A percentile compares a stretch with the other conserved stretches of the same genome.
These are phyloP conservation scores for Tylopilus cervinicoccineus DNA, from an alignment of 768 basidiomycete genomes.

Conservation along the genomic window DNA sequence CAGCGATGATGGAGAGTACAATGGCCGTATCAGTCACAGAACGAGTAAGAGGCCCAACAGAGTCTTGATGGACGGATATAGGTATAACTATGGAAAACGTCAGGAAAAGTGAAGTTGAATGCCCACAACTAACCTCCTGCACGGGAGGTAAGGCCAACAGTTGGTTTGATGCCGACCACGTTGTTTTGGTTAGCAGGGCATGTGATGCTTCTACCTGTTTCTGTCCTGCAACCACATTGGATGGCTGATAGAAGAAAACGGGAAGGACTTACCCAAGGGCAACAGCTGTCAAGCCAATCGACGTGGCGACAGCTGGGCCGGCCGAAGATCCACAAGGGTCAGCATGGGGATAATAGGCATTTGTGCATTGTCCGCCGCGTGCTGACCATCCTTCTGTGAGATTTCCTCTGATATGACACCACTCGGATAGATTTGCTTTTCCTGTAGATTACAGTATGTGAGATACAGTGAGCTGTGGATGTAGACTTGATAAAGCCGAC, in stretches of 20 bases:
- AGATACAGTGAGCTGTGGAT: neutral
- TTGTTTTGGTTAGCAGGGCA: conserved; percentile 52
- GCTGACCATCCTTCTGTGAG: conserved; percentile 56
- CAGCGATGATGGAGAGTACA: conserved; percentile 54
- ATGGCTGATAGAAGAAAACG: too few species aligned
- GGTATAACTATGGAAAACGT: conserved; percentile 43
- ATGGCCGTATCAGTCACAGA: conserved; percentile 52
- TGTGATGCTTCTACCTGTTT: conserved; percentile 53
- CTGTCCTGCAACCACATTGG: conserved; percentile 28
- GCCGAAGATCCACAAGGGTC: conserved; percentile 58
- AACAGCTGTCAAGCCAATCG: conserved; percentile 45
- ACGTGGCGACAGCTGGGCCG: too few species aligned
- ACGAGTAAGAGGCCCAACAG: conserved; percentile 54
- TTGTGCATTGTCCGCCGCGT: conserved; percentile 47
- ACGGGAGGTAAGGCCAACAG: conserved; percentile 54
- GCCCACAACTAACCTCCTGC: conserved; percentile 43
- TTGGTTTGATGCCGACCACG: conserved; percentile 57
- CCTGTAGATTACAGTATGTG: conserved; percentile 26
- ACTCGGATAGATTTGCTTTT: conserved; percentile 51
- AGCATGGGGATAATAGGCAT: conserved; percentile 46
- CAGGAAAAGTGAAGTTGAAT: neutral
- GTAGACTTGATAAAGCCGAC: conserved; percentile 10
- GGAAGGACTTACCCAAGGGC: conserved; percentile 33
- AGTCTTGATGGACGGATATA: conserved; percentile 54
- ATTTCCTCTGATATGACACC: conserved; percentile 44